Evolutionary conservation across 2,329 filamentous ascomycete genomes (phyloP).

Genomic region (Monilinia vaccinii-corymbosi): DNA sequence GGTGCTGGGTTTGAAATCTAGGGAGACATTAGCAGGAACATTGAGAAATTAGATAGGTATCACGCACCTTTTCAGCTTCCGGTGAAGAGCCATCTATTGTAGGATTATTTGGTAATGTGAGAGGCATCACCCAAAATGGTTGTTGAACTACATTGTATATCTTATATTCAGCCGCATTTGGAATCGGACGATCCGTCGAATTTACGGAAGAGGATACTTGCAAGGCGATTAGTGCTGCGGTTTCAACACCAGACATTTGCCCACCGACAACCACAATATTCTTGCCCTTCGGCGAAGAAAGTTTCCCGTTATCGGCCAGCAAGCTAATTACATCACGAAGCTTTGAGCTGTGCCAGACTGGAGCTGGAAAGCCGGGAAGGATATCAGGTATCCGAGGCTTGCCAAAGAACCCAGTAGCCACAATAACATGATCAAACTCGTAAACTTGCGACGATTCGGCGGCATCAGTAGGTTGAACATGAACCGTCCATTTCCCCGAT

Average conservation of each 20-base stretch:
- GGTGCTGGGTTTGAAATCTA: conserved; percentile 36
- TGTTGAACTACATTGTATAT: conserved; percentile 62
- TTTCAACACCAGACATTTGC: conserved; percentile 76
- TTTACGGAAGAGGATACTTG: conserved; percentile 58
- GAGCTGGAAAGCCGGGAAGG: conserved; percentile 30
- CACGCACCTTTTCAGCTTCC: conserved; percentile 21
- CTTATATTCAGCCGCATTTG: conserved; percentile 40
- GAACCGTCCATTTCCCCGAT: conserved; percentile 18
- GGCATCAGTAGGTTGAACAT: conserved; percentile 5
- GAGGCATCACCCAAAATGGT: conserved; percentile 64
- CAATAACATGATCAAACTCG: conserved; percentile 59
- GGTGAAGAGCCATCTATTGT: conserved; percentile 11
- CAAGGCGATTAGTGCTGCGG: conserved; percentile 60
- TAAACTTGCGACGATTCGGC: background rate
- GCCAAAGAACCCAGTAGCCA: conserved; percentile 72
- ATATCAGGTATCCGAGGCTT: conserved; percentile 44
- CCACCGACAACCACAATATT: conserved; percentile 70
- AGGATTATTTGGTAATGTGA: conserved; percentile 32
- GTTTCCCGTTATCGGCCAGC: conserved; percentile 32
- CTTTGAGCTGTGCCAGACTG: conserved; percentile 58
- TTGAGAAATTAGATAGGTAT: background rate
- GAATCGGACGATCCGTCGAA: conserved; percentile 39
- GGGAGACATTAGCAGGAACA: conserved; percentile 27
- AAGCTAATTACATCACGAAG: conserved; percentile 48
- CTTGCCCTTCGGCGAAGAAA: conserved; percentile 31